phyloP scores from a whole-genome alignment of 2,329 filamentous ascomycete species.

The Fusarium burgessii region DNA sequence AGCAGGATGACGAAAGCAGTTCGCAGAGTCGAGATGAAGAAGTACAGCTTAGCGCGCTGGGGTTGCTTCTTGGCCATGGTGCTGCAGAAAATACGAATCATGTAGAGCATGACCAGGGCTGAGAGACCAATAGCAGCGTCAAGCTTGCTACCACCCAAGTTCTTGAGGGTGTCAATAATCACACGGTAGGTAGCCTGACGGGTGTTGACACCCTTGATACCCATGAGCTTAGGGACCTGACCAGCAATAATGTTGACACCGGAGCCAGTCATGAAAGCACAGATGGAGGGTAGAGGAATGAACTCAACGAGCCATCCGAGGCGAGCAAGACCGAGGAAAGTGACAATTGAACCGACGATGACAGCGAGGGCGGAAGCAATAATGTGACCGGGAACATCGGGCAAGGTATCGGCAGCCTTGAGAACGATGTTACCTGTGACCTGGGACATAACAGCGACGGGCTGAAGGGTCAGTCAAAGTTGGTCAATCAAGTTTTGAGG shows the following conservation, averaged over 20 bases:
- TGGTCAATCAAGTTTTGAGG: not conserved
- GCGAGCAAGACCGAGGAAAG: conserved; percentile 62
- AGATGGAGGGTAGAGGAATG: conserved; percentile 64
- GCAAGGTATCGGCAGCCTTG: conserved; percentile 53
- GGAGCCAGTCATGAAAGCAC: conserved; percentile 67
- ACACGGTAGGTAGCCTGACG: conserved; percentile 61
- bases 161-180: conserved; percentile 64
- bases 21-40: conserved; percentile 82
- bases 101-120: conserved; percentile 75
- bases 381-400: conserved; percentile 56
- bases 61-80: conserved; percentile 75
- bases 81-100: conserved; percentile 72
- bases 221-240: conserved; percentile 64
- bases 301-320: conserved; percentile 67
- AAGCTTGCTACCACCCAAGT: conserved; percentile 63
- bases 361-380: conserved; percentile 62
- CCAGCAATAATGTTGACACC: conserved; percentile 63
- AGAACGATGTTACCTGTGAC: conserved; percentile 63
- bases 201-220: conserved; percentile 63
- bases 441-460: conserved; percentile 65
- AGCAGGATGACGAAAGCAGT: conserved; percentile 85
- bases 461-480: conserved; percentile 54
- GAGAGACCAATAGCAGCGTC: conserved; percentile 82
- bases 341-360: conserved; percentile 62
- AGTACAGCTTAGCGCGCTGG: conserved; percentile 75